Conservation (phyloP, 495 filamentous ascomycete species). For the Penicillium fimorum region DNA sequence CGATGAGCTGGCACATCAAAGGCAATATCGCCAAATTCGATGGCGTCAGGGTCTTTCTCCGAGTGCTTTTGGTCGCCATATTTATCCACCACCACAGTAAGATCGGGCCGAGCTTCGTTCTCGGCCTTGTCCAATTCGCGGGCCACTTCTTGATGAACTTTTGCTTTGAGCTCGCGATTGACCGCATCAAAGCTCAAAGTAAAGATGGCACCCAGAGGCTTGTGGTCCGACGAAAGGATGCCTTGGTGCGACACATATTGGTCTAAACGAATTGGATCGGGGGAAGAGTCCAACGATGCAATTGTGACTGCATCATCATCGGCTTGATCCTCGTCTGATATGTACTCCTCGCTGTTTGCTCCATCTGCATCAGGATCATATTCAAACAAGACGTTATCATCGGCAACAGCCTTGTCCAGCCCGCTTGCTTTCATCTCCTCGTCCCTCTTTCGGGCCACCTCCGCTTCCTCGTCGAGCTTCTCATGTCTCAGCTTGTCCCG, state of each 20-base stretch:
- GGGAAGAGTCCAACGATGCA: conserved; percentile 13
- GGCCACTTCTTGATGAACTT: conserved; percentile 82
- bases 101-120: conserved; percentile 81
- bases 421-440: conserved; percentile 81
- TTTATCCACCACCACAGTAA: conserved; percentile 81
- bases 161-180: conserved; percentile 75
- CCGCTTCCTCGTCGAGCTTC: conserved; percentile 59
- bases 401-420: conserved; percentile 68
- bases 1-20: conserved; percentile 64
- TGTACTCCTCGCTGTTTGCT: conserved; percentile 62
- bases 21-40: conserved; percentile 74
- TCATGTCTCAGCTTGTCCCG: conserved; percentile 70
- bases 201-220: conserved; percentile 81
- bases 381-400: conserved; percentile 85
- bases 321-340: conserved; percentile 35
- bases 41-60: conserved; percentile 50
- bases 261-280: conserved; percentile 61
- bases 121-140: conserved; percentile 86
- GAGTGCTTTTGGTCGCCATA: conserved; percentile 33
- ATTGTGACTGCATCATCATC: conserved; percentile 18
- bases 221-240: conserved; percentile 91
- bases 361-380: conserved; percentile 69
- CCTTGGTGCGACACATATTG: conserved; percentile 85
- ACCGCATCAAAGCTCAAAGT: conserved; percentile 80
- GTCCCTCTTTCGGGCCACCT: conserved; percentile 67